Evolutionary conservation across 805 yeast genomes (phyloP).

Genomic region (Metschnikowia proteae): DNA sequence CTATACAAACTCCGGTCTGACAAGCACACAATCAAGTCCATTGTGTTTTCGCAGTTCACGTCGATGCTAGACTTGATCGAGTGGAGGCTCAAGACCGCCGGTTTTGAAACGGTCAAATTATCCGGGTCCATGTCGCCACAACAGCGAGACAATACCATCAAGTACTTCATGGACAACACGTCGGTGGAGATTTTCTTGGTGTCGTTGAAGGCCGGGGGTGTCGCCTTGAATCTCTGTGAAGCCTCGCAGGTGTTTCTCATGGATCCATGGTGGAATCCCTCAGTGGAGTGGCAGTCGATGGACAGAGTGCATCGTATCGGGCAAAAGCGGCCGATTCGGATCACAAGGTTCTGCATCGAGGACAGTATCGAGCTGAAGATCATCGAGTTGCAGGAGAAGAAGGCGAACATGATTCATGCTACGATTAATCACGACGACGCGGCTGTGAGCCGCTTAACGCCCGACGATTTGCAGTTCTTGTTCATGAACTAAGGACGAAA

Average conservation of each 20-base stretch:
- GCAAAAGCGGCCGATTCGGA: slow-evolving; percentile 88
- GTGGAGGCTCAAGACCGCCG: slow-evolving; percentile 93
- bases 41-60: slow-evolving; percentile 96
- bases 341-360: slow-evolving; percentile 89
- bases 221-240: slow-evolving; percentile 91
- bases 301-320: slow-evolving; percentile 98
- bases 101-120: slow-evolving; percentile 87
- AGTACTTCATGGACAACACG: slow-evolving; percentile 88
- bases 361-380: slow-evolving; percentile 96
- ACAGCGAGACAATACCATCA: slow-evolving; percentile 88
- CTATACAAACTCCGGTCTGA: slow-evolving; percentile 83
- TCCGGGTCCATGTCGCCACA: slow-evolving; percentile 97
- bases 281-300: slow-evolving; percentile 97
- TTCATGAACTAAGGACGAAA: slow-evolving; percentile 59
- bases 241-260: slow-evolving; percentile 93
- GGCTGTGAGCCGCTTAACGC: slow-evolving; percentile 83
- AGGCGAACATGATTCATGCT: slow-evolving; percentile 97
- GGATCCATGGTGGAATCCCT: slow-evolving; percentile 99
- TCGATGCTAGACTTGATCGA: slow-evolving; percentile 94
- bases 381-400: slow-evolving; percentile 92
- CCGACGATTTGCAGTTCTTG: slow-evolving; percentile 91
- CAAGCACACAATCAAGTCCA: slow-evolving; percentile 84
- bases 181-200: slow-evolving; percentile 91
- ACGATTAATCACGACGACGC: slow-evolving; percentile 90
- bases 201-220: slow-evolving; percentile 97